Evolutionary conservation across 192 early-diverging fungal genomes (phyloP).

Genomic region (Coemansia interrupta): DNA sequence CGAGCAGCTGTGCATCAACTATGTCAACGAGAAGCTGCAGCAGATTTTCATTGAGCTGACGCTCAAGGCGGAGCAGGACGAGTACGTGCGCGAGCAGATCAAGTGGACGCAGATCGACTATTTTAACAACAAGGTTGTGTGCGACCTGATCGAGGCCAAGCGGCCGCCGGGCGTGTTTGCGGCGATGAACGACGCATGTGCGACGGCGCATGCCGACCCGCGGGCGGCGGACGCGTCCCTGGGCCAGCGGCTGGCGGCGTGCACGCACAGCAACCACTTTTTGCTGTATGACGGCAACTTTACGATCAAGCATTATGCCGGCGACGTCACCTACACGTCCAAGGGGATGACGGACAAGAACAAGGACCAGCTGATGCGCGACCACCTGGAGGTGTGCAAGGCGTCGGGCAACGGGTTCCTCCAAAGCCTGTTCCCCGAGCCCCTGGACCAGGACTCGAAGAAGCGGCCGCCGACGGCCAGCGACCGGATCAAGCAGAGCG

Average conservation of each 20-base stretch:
- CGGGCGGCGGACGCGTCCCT: conserved; percentile 73
- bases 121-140: conserved; percentile 99
- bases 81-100: conserved; percentile 93
- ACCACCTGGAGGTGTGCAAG: conserved; percentile 85
- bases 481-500: conserved; percentile 88
- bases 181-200: conserved; percentile 96
- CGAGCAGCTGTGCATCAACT: conserved; percentile 99
- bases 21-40: conserved; percentile 95
- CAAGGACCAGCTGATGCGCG: conserved; percentile 93
- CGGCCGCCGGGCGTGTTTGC: conserved; percentile 89
- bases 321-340: conserved; percentile 87
- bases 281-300: conserved; percentile 69
- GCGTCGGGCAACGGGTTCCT: conserved; percentile 76
- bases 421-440: conserved; percentile 81
- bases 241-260: conserved; percentile 62
- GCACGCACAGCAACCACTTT: conserved; percentile 73
- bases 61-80: conserved; percentile 97
- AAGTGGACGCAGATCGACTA: conserved; percentile 99
- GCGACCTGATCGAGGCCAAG: conserved; percentile 96
- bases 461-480: conserved; percentile 97
- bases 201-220: conserved; percentile 91
- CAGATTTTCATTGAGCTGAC: conserved; percentile 99
- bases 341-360: conserved; percentile 97
- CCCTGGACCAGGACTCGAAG: conserved; percentile 80
- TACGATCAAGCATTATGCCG: conserved; percentile 92